These are phyloP conservation scores for Fusarium mundagurra DNA, from an alignment of 2,329 filamentous ascomycete genomes.

Conservation along the genomic window DNA sequence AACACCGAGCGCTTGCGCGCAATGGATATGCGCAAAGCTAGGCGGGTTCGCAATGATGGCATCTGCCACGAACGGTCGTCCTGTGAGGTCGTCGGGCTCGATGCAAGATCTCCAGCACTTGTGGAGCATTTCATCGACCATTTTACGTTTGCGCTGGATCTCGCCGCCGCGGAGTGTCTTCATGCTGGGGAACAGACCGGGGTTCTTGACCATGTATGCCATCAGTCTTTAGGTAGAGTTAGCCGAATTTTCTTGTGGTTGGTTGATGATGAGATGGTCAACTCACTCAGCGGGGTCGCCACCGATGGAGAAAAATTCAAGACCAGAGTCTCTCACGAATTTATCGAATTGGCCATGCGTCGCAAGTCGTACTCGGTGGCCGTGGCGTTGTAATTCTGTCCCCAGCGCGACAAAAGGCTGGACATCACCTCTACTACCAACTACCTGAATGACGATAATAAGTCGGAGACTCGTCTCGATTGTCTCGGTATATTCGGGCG, in stretches of 20 bases:
- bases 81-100: background rate
- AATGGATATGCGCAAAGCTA: constrained; percentile 60
- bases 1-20: constrained; percentile 55
- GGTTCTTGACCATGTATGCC: constrained; percentile 46
- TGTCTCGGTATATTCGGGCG: background rate
- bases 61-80: constrained; percentile 57
- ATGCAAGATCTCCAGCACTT: constrained; percentile 46
- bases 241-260: no score
- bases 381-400: constrained; percentile 9
- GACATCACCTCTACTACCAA: constrained; percentile 24
- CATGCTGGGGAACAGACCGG: constrained; percentile 44
- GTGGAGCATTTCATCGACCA: constrained; percentile 44
- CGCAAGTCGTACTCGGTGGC: constrained; percentile 26
- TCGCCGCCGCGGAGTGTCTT: constrained; percentile 42
- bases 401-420: constrained; percentile 25
- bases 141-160: constrained; percentile 40
- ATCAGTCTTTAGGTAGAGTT: background rate
- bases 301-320: constrained; percentile 11
- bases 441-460: constrained; percentile 29
- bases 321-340: background rate
- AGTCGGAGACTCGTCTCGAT: background rate
- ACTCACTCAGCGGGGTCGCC: constrained; percentile 20
- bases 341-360: constrained; percentile 16
- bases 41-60: constrained; percentile 63
- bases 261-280: no score